phyloP scores from a whole-genome alignment of 1,139 yeast species.

The Yamadazyma atlantica region DNA sequence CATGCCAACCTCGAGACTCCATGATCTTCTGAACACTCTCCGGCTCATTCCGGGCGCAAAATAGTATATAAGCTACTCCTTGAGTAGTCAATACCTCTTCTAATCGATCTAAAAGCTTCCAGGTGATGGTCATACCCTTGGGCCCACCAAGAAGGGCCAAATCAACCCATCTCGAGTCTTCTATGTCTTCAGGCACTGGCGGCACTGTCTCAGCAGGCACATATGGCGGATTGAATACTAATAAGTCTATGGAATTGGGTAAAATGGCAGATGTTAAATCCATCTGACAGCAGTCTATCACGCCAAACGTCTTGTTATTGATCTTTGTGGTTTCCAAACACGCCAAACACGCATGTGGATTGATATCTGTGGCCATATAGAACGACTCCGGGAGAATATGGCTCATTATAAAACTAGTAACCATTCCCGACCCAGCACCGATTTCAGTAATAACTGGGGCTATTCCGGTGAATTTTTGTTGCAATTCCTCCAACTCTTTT shows the following conservation, averaged over 20 bases:
- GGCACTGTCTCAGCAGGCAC: slow-evolving; percentile 80
- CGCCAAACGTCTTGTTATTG: slow-evolving; percentile 27
- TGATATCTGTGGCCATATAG: slow-evolving; percentile 72
- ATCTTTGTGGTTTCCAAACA: slow-evolving; percentile 49
- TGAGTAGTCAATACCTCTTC: slow-evolving; percentile 42
- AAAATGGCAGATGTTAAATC: slow-evolving; percentile 54
- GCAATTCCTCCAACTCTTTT: slow-evolving; percentile 41
- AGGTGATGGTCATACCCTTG: slow-evolving; percentile 86
- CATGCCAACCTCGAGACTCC: slow-evolving; percentile 55
- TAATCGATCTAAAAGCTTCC: slow-evolving; percentile 55
- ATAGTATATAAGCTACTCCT: slow-evolving; percentile 80
- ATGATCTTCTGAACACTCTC: slow-evolving; percentile 51
- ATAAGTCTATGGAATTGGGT: slow-evolving; percentile 54
- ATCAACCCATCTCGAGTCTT: slow-evolving; percentile 72
- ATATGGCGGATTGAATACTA: slow-evolving; percentile 93
- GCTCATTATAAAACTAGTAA: slow-evolving; percentile 68
- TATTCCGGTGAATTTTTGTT: slow-evolving; percentile 21
- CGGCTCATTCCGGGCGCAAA: slow-evolving; percentile 88
- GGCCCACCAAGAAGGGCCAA: slow-evolving; percentile 86
- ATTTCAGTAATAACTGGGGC: slow-evolving; percentile 73
- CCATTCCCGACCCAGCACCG: slow-evolving; percentile 91
- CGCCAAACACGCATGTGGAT: slow-evolving; percentile 69
- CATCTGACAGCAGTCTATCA: slow-evolving; percentile 59
- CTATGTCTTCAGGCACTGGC: slow-evolving; percentile 50
- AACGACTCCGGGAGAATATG: slow-evolving; percentile 51